Conservation (phyloP, 2,329 filamentous ascomycete genomes). For the Acephala macrosclerotiorum region DNA sequence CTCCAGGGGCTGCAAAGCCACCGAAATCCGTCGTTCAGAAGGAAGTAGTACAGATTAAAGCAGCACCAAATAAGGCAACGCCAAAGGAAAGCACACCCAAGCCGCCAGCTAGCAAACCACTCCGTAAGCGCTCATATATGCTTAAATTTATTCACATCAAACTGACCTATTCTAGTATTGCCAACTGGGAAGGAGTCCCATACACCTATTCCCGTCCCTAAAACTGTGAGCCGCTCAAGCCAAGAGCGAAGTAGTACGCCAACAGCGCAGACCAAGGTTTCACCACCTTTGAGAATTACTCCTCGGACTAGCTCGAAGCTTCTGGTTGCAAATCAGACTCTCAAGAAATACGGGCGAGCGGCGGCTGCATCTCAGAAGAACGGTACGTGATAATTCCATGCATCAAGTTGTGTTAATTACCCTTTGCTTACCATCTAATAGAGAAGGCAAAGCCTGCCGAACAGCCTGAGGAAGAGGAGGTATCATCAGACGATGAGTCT, state of each 20-base stretch:
- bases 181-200: neutral
- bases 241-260: constrained; percentile 21
- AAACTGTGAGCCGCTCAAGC: constrained; percentile 4
- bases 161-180: constrained; percentile 2
- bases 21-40: neutral
- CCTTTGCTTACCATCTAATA: neutral
- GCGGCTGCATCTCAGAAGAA: neutral
- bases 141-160: neutral
- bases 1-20: neutral
- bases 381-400: too few relatives aligned
- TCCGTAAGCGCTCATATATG: neutral
- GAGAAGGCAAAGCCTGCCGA: constrained; percentile 6
- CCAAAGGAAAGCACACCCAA: neutral
- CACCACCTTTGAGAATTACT: constrained; percentile 5
- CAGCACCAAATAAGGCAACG: neutral
- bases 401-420: too few relatives aligned
- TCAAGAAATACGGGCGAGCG: constrained; percentile 11
- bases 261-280: neutral
- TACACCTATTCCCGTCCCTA: constrained; percentile 19
- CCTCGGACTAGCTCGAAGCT: neutral
- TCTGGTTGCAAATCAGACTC: neutral
- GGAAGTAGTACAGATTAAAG: neutral
- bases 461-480: neutral
- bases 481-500: constrained; percentile 7
- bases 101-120: neutral